Percentiles rank a stretch among this genome's conserved stretches.
Evolutionary conservation across 257 asterid genomes (phyloP).

Genomic region (Jasminum sambac): DNA sequence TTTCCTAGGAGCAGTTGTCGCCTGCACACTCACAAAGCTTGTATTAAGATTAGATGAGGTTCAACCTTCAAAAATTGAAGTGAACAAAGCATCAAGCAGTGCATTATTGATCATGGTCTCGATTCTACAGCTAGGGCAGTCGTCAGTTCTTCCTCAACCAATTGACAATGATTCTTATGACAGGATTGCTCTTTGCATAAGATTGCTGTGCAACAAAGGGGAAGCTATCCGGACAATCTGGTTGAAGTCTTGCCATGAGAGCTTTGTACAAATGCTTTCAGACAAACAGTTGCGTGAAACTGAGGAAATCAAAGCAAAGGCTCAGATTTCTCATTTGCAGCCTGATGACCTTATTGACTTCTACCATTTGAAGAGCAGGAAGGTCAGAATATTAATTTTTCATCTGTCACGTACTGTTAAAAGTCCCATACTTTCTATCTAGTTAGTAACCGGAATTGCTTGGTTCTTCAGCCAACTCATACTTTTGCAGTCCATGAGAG

Average conservation of each 20-base stretch:
- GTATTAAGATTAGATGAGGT: conserved; percentile 83
- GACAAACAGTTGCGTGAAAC: conserved; percentile 88
- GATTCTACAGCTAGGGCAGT: conserved; percentile 88
- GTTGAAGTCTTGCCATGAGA: conserved; percentile 86
- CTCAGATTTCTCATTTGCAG: conserved; percentile 72
- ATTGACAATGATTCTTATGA: conserved; percentile 87
- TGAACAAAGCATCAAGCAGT: conserved; percentile 65
- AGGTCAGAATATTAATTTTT: conserved; percentile 48
- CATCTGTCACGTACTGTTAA: conserved; percentile 12
- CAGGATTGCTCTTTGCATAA: conserved; percentile 75
- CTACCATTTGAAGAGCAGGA: conserved; percentile 93
- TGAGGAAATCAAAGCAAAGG: conserved; percentile 84
- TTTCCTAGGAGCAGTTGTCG: conserved; percentile 88
- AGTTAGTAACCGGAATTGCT: not conserved
- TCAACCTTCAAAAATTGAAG: conserved; percentile 74
- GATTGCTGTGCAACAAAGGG: conserved; percentile 68
- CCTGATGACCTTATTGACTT: conserved; percentile 96
- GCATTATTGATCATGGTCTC: conserved; percentile 78
- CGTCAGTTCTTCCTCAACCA: conserved; percentile 91
- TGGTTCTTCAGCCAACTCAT: not conserved
- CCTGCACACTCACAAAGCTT: conserved; percentile 84
- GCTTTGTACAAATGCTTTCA: conserved; percentile 86
- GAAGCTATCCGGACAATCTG: conserved; percentile 74
- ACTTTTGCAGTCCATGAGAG: not conserved
- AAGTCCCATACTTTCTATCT: conserved; percentile 3